Percentiles rank a stretch among this genome's conserved stretches.
Evolutionary conservation across 768 basidiomycete genomes (phyloP).

Genomic region (Bullera alba): DNA sequence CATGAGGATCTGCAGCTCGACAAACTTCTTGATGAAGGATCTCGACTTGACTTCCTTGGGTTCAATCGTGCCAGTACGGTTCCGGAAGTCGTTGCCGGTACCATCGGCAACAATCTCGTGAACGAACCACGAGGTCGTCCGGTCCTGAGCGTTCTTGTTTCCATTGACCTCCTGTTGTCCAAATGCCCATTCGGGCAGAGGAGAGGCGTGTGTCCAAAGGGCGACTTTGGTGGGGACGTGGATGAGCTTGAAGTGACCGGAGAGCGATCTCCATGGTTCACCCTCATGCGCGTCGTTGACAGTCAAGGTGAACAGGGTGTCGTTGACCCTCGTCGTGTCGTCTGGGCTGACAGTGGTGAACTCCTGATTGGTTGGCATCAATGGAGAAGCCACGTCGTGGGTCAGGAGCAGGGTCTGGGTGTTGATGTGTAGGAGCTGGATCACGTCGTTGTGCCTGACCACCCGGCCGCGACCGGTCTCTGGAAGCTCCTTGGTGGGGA

Average conservation of each 20-base stretch:
- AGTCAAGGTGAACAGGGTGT: slow-evolving; percentile 76
- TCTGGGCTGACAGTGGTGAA: slow-evolving; percentile 87
- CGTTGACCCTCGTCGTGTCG: slow-evolving; percentile 69
- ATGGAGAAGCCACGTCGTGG: slow-evolving; percentile 93
- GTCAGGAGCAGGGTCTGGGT: slow-evolving; percentile 79
- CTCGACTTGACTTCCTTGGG: slow-evolving; percentile 68
- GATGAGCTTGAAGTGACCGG: slow-evolving; percentile 81
- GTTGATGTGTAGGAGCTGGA: slow-evolving; percentile 80
- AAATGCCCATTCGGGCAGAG: slow-evolving; percentile 90
- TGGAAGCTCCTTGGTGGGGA: slow-evolving; percentile 90
- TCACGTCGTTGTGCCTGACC: slow-evolving; percentile 78
- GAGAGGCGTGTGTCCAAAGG: slow-evolving; percentile 79
- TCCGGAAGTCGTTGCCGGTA: slow-evolving; percentile 54
- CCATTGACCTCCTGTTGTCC: slow-evolving; percentile 98
- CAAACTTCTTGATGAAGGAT: slow-evolving; percentile 92
- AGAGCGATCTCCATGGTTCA: slow-evolving; percentile 86
- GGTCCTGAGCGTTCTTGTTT: slow-evolving; percentile 80
- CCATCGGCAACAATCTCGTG: slow-evolving; percentile 71
- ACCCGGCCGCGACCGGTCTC: slow-evolving; percentile 87
- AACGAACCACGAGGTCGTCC: slow-evolving; percentile 78
- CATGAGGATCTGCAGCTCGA: slow-evolving; percentile 89
- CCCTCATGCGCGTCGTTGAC: slow-evolving; percentile 69
- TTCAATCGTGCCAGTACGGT: slow-evolving; percentile 53
- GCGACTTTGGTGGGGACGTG: slow-evolving; percentile 85
- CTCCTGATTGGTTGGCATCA: slow-evolving; percentile 97